phyloP scores from a whole-genome alignment of 352 stramenopile species.

The Globisporangium spinosum region DNA sequence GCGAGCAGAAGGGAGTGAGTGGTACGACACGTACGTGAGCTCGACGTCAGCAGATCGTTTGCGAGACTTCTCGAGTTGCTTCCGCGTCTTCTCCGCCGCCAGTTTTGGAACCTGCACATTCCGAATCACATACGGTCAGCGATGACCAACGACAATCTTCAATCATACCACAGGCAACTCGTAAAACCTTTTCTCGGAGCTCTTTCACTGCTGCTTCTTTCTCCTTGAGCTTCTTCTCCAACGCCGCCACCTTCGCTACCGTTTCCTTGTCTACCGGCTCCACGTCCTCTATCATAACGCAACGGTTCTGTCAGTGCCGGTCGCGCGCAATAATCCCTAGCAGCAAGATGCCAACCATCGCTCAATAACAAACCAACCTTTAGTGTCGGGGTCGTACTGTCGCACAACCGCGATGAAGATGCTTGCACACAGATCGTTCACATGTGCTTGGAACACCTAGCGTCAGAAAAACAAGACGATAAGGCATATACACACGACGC shows the following conservation, averaged over 20 bases:
- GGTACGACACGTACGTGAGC: slow-evolving; percentile 27
- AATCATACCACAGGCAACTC: background rate
- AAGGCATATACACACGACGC: background rate
- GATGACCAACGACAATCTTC: no score
- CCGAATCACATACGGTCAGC: background rate
- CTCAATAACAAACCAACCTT: slow-evolving; percentile 39
- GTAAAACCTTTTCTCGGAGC: slow-evolving; percentile 46
- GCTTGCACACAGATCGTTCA: slow-evolving; percentile 70
- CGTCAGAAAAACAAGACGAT: background rate
- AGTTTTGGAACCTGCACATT: slow-evolving; percentile 41
- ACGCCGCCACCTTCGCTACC: slow-evolving; percentile 33
- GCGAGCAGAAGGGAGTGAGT: background rate
- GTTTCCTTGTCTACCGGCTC: slow-evolving; percentile 49
- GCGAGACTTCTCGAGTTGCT: slow-evolving; percentile 45
- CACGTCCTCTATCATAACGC: slow-evolving; percentile 43
- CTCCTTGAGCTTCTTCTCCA: slow-evolving; percentile 49
- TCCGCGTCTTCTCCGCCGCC: slow-evolving; percentile 45
- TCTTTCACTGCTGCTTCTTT: slow-evolving; percentile 52
- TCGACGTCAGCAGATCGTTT: slow-evolving; percentile 56
- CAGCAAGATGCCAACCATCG: background rate
- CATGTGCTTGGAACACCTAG: slow-evolving; percentile 67
- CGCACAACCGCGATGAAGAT: slow-evolving; percentile 60
- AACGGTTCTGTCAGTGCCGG: no score
- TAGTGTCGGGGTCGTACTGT: slow-evolving; percentile 67
- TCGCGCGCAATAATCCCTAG: background rate